Evolutionary conservation across 148 eudicot genomes (phyloP).

Genomic region (Persicaria maculosa): DNA sequence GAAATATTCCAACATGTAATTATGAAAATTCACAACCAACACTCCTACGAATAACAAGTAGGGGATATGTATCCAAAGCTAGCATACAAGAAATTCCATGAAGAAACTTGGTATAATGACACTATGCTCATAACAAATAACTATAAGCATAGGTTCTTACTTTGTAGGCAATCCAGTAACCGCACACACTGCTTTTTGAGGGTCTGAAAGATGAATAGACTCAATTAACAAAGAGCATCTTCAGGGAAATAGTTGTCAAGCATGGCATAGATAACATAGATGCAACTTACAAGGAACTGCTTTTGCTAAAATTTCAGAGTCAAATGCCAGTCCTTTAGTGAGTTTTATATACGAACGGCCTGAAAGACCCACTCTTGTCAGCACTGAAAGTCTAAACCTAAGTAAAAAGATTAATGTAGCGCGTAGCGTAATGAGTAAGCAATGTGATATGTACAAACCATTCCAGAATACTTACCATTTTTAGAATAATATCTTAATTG

Average conservation of each 20-base stretch:
- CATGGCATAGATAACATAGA: background rate
- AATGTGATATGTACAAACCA: background rate
- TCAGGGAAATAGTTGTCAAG: background rate
- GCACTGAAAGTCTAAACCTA: background rate
- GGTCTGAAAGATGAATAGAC: conserved; percentile 44
- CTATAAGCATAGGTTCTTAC: conserved; percentile 29
- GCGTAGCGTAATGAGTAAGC: background rate
- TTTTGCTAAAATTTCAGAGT: conserved; percentile 45
- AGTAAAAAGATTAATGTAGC: background rate
- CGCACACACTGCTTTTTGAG: conserved; percentile 59
- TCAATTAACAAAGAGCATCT: conserved; percentile 11
- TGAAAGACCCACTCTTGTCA: conserved; percentile 23
- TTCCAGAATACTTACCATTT: conserved; percentile 44
- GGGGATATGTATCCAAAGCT: background rate
- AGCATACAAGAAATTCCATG: background rate
- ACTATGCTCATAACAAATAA: conserved; percentile 1
- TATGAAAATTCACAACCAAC: background rate
- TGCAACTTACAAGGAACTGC: conserved; percentile 57
- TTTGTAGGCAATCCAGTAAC: conserved; percentile 89
- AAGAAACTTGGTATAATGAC: background rate
- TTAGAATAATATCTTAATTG: conserved; percentile 78
- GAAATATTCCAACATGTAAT: background rate
- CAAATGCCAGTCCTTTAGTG: conserved; percentile 57
- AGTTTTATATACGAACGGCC: conserved; percentile 61
- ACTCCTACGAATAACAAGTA: background rate